phyloP scores from a whole-genome alignment of 768 basidiomycete genomes.

The Amanita rimosa region DNA sequence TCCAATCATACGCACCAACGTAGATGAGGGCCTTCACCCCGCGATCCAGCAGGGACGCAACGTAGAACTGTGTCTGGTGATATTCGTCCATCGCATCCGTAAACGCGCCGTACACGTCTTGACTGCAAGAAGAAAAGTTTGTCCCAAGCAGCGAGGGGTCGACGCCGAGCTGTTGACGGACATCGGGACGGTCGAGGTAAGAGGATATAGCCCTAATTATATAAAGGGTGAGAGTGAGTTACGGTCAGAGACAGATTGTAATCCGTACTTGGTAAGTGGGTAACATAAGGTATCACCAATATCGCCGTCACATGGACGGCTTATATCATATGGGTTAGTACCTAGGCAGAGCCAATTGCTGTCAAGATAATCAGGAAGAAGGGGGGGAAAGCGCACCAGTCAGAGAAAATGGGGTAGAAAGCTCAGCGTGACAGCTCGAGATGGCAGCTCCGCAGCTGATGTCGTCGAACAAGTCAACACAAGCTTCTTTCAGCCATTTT shows the following conservation, averaged over 20 bases:
- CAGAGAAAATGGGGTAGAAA: conserved; percentile 31
- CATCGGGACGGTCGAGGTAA: conserved; percentile 50
- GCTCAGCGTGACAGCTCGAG: conserved; percentile 43
- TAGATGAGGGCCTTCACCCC: conserved; percentile 61
- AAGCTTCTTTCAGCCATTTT: conserved; percentile 39
- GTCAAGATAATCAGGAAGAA: no score
- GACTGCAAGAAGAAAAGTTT: conserved; percentile 23
- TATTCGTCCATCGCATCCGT: conserved; percentile 25
- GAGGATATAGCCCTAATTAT: conserved; percentile 37
- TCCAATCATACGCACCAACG: conserved; percentile 63
- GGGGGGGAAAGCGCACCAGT: conserved; percentile 16
- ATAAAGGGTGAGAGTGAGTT: neutral
- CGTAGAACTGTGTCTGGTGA: conserved; percentile 41
- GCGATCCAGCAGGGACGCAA: conserved; percentile 60
- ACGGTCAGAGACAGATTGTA: neutral
- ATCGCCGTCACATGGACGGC: conserved; percentile 41
- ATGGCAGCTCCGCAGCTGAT: conserved; percentile 56
- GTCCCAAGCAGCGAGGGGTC: conserved; percentile 25
- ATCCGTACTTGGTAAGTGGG: conserved; percentile 29
- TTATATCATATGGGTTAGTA: conserved; percentile 62
- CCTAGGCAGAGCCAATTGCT: conserved; percentile 12
- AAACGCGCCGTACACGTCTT: conserved; percentile 39
- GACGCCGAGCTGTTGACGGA: conserved; percentile 52
- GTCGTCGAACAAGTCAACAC: conserved; percentile 52
- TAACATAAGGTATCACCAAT: conserved; percentile 44